Base-by-base conservation (phyloP, 2,329 filamentous ascomycete genomes). In the Celoporthe dispersa region DNA sequence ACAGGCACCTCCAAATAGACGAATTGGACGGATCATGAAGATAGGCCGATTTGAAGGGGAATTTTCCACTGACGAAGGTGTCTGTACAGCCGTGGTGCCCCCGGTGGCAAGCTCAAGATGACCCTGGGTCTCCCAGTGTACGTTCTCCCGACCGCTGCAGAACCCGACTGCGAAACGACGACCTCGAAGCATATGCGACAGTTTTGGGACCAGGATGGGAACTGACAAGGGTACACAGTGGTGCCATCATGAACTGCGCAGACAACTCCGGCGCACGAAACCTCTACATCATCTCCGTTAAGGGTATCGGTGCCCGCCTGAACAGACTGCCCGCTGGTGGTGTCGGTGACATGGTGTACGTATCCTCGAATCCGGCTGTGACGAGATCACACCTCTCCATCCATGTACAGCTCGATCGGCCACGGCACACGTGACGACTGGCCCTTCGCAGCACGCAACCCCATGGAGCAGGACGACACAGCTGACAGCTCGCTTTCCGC, bases 41-140 rank as follows among this genome's bases (percentile, higher is more conserved):
- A 44, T 4, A 14, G 16, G 25, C 16, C 31, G 41, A 33, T 25
- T 67, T 48, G 61, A 25, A 19, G 37, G 53, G 55, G 33, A 64
- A 7, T 44, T 48, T 66, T 57, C 65, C 63, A 78, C 80, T 83
- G 77, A 83, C 79, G 71, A 76, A 75, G 70, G 72, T 70, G 66
- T 72, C 66, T 64, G 68, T 75, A 78, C 78, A 91, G 89, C 76
- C 89, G 94, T 90, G 93, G 92, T 92, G 92, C 94, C 89, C 92
- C 94, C 82, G 96, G 96, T 91, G 97, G 97, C 93, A 99, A 99
- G 93, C 93, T 98, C 82, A 98, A 97, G 93, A 99, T 99, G 96
- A 98, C 96, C 85, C 94, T 99, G 86, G 96, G 94, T 98, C 94
- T 99, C 81, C 96, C 96, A 87, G 94, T 97, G 94, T 98, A 97